Conservation (phyloP, 208 protist genomes). For the Acanthamoeba triangularis region DNA sequence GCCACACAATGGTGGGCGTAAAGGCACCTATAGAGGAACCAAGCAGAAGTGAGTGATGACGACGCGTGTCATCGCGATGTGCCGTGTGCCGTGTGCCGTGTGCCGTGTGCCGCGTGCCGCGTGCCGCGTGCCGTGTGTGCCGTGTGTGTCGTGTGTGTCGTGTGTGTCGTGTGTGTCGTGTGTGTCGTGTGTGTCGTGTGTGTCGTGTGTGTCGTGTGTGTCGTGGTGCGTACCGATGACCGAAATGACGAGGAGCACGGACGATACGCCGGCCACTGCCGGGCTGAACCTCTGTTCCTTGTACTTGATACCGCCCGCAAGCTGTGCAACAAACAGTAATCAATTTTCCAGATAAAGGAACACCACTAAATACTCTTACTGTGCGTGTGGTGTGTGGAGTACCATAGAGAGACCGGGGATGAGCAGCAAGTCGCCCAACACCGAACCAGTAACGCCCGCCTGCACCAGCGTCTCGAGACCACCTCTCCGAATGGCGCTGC, state of each 20-base stretch:
- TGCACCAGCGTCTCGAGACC: conserved; percentile 68
- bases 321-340: background rate
- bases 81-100: too few relatives aligned
- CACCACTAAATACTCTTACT: background rate
- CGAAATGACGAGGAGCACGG: conserved; percentile 88
- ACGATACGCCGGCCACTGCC: conserved; percentile 86
- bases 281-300: conserved; percentile 91
- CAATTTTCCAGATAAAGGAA: background rate
- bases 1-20: conserved; percentile 89
- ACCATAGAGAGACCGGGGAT: conserved; percentile 90
- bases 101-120: too few relatives aligned
- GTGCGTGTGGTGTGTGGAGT: background rate
- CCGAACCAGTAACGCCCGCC: conserved; percentile 81
- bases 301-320: conserved; percentile 89
- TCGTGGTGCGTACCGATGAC: conserved; percentile 83
- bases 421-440: conserved; percentile 86
- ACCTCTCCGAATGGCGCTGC: conserved; percentile 72
- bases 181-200: too few relatives aligned
- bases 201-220: too few relatives aligned
- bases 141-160: too few relatives aligned
- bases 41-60: background rate
- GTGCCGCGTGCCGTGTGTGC: too few relatives aligned
- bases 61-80: background rate
- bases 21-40: conserved; percentile 80
- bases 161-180: too few relatives aligned